A percentile compares a stretch with the other conserved stretches of the same genome.
Conservation (phyloP, 2,329 filamentous ascomycete species). For the Cryphonectria nitschkei region DNA sequence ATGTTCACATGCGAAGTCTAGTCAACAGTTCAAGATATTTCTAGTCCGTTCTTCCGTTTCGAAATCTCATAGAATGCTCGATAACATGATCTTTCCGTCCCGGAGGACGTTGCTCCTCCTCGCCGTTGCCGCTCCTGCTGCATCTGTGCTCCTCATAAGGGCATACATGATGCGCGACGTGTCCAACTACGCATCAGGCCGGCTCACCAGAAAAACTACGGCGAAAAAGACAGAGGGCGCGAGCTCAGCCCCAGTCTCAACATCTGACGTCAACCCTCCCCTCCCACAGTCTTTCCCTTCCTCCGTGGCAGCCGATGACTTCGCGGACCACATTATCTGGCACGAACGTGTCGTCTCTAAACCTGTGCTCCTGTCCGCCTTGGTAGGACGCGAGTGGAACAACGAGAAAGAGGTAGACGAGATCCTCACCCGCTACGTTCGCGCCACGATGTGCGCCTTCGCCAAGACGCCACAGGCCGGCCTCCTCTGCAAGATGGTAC, state of each 20-base stretch:
- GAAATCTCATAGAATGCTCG: not conserved
- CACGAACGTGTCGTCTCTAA: constrained; percentile 17
- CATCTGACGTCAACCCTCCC: not conserved
- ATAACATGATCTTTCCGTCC: not conserved
- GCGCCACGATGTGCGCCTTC: constrained; percentile 20
- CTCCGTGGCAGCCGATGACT: not conserved
- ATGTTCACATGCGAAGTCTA: not conserved
- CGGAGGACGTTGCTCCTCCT: constrained; percentile 1
- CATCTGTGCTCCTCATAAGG: constrained; percentile 5
- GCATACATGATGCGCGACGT: constrained; percentile 15
- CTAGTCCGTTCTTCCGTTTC: not conserved
- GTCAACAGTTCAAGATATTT: not conserved
- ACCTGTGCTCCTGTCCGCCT: not conserved
- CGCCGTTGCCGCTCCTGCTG: not conserved
- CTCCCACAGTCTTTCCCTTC: constrained; percentile 14
- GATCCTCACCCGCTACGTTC: constrained; percentile 16
- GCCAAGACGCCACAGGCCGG: constrained; percentile 16
- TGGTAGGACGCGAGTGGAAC: not conserved
- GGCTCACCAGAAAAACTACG: not conserved
- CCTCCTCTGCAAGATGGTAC: constrained; percentile 12
- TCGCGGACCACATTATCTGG: constrained; percentile 1
- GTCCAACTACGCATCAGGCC: constrained; percentile 1
- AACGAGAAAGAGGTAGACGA: not conserved
- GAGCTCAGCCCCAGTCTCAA: not conserved
- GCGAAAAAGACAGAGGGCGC: not conserved